Evolutionary conservation across 1,284 basidiomycete species (phyloP).

Genomic region (Butyriboletus appendiculatus): DNA sequence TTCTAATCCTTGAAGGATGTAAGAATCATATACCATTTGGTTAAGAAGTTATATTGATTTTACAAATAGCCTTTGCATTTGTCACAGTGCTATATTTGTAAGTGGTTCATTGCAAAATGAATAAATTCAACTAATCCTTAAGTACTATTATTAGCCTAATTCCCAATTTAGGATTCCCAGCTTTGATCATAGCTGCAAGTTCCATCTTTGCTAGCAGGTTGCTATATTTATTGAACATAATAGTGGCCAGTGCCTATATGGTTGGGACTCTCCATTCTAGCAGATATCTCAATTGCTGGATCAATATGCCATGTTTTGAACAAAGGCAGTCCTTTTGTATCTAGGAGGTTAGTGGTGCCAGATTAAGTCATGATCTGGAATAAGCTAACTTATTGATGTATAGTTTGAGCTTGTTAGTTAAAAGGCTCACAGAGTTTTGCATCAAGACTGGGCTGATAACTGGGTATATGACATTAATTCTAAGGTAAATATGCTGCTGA

Average conservation of each 20-base stretch:
- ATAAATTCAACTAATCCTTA: not conserved
- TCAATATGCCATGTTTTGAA: conserved; percentile 19
- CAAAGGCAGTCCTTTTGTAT: not conserved
- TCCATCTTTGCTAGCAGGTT: not conserved
- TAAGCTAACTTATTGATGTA: not conserved
- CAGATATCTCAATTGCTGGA: conserved; percentile 24
- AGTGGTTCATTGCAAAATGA: conserved; percentile 2
- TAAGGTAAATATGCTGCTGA: not conserved
- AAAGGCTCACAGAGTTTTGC: conserved; percentile 18
- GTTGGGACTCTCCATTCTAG: conserved; percentile 25
- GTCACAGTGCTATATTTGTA: conserved; percentile 38
- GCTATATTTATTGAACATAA: not conserved
- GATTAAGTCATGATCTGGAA: not conserved
- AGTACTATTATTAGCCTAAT: conserved; percentile 2
- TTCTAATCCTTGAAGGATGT: conserved; percentile 27
- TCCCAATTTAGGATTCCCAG: not conserved
- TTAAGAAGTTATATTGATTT: not conserved
- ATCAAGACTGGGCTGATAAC: conserved; percentile 32
- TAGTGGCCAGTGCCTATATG: conserved; percentile 24
- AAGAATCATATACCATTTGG: not conserved
- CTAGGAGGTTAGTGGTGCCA: conserved; percentile 12
- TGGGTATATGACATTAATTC: conserved; percentile 9
- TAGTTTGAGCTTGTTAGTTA: conserved; percentile 19
- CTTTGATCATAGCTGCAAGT: conserved; percentile 6
- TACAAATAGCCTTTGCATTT: conserved; percentile 30